Percentiles rank a stretch among this genome's conserved stretches.
Conservation (phyloP, 257 asterid species). For the Fraxinus americana region DNA sequence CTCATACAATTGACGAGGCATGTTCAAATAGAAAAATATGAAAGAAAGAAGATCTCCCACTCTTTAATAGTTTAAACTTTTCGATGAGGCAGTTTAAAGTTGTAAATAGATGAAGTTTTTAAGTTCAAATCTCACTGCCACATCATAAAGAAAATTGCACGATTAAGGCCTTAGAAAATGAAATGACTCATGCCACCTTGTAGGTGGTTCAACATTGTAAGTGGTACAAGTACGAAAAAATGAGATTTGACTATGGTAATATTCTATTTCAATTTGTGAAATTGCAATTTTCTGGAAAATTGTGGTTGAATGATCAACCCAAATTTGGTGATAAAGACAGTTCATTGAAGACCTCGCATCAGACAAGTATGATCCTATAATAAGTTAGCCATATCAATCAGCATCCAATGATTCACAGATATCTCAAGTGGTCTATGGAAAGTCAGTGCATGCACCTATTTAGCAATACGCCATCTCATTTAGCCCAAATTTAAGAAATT, state of each 20-base stretch:
- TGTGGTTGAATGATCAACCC: not conserved
- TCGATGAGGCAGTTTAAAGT: not conserved
- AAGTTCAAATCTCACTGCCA: not conserved
- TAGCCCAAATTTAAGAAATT: not conserved
- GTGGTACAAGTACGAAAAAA: not conserved
- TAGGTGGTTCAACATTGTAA: not conserved
- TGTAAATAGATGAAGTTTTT: not conserved
- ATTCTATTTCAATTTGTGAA: not conserved
- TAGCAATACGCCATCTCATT: not conserved
- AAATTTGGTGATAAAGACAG: not conserved
- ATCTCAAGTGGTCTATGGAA: not conserved
- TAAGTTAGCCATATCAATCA: not conserved
- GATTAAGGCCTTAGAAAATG: not conserved
- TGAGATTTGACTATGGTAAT: not conserved
- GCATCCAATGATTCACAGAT: not conserved
- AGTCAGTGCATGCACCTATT: not conserved
- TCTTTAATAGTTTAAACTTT: not conserved
- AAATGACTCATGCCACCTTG: not conserved
- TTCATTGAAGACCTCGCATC: not conserved
- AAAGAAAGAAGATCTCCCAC: not conserved
- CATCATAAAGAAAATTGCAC: not conserved
- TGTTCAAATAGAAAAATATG: not conserved
- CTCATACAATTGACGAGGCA: not conserved
- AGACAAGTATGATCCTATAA: not conserved
- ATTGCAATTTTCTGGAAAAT: not conserved